Conservation (phyloP, 129 eudicot species). For the Flaveria ramosissima region DNA sequence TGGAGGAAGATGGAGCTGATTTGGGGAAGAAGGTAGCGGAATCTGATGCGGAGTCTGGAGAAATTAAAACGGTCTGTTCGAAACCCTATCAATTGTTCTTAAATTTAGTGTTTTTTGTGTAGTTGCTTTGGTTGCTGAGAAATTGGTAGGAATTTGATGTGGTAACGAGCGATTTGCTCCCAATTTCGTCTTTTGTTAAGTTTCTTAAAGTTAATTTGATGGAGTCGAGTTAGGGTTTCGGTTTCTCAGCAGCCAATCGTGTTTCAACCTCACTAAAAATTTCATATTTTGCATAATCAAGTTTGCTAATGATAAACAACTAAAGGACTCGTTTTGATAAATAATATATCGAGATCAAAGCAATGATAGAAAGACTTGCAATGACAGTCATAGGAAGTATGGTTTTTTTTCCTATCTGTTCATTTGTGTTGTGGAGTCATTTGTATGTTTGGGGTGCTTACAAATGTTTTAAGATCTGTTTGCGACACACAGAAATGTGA, state of each 20-base stretch:
- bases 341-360: background rate
- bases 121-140: constrained; percentile 24
- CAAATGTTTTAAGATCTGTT: constrained; percentile 36
- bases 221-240: constrained; percentile 28
- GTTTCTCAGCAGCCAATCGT: constrained; percentile 25
- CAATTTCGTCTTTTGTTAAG: background rate
- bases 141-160: background rate
- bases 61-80: constrained; percentile 66
- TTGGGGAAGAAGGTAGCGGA: constrained; percentile 29
- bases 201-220: constrained; percentile 1
- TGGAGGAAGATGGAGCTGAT: constrained; percentile 58
- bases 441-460: constrained; percentile 32
- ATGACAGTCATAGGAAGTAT: constrained; percentile 10
- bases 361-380: constrained; percentile 3
- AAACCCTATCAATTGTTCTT: constrained; percentile 1
- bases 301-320: constrained; percentile 9
- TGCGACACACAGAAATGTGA: constrained; percentile 49
- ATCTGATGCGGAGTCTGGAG: constrained; percentile 78
- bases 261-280: background rate
- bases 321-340: background rate
- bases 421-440: constrained; percentile 24
- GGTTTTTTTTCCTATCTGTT: background rate
- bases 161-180: background rate
- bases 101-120: background rate
- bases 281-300: background rate